These are phyloP conservation scores for Trichoderma atrobrunneum DNA, from an alignment of 2,329 filamentous ascomycete species.

Conservation along the genomic window DNA sequence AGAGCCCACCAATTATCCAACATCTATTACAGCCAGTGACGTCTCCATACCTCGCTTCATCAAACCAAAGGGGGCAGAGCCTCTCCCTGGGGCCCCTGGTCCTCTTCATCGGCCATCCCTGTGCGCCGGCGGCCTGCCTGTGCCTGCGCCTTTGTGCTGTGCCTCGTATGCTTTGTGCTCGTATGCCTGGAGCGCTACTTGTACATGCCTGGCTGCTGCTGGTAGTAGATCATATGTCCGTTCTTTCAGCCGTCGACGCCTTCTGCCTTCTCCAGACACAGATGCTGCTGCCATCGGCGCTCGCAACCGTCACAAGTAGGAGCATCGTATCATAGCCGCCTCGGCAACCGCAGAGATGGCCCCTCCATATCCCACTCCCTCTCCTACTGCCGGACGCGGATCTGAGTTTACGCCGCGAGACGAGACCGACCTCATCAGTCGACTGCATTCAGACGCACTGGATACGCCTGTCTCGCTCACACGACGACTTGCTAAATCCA, in stretches of 20 bases:
- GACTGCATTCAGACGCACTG: slow-evolving; percentile 36
- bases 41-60: slow-evolving; percentile 17
- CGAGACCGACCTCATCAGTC: slow-evolving; percentile 36
- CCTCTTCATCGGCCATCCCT: slow-evolving; percentile 7
- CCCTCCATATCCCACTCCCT: slow-evolving; percentile 27
- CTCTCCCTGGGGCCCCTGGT: slow-evolving; percentile 17
- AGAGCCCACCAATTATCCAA: neutral
- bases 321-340: slow-evolving; percentile 19
- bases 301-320: slow-evolving; percentile 13
- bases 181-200: slow-evolving; percentile 10
- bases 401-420: slow-evolving; percentile 26
- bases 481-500: slow-evolving; percentile 29
- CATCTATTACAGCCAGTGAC: slow-evolving; percentile 1
- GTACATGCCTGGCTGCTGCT: neutral
- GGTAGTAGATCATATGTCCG: neutral
- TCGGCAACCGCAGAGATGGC: slow-evolving; percentile 30
- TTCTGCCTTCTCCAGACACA: slow-evolving; percentile 5
- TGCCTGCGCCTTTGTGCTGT: neutral
- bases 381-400: slow-evolving; percentile 25
- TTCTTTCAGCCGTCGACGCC: neutral
- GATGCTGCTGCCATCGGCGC: slow-evolving; percentile 12
- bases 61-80: slow-evolving; percentile 15
- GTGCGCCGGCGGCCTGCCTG: slow-evolving; percentile 4
- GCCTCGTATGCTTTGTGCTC: neutral
- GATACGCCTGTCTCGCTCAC: slow-evolving; percentile 32